These are phyloP conservation scores for Globisporangium paroecandrum DNA, from an alignment of 352 stramenopile genomes.

Conservation along the genomic window DNA sequence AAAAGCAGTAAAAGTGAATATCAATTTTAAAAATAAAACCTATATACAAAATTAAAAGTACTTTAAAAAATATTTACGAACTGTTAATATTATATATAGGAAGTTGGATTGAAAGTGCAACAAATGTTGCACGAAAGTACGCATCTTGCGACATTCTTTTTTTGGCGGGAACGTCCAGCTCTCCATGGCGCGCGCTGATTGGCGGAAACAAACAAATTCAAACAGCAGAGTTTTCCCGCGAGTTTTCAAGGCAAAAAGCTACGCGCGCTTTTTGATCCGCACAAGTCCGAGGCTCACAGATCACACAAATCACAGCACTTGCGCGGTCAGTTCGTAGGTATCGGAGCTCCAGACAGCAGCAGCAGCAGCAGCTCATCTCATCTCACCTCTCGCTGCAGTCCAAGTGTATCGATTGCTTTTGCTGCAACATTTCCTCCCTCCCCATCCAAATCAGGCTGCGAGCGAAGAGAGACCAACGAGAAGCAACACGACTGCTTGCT, in stretches of 20 bases:
- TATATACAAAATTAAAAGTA: too few relatives aligned
- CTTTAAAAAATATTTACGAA: too few relatives aligned
- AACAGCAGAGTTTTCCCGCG: slow-evolving; percentile 16
- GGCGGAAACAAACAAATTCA: slow-evolving; percentile 23
- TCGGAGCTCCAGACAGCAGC: neutral
- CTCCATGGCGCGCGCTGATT: slow-evolving; percentile 27
- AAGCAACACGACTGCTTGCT: neutral
- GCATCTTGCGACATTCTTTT: neutral
- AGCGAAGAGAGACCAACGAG: neutral
- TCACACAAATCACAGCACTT: slow-evolving; percentile 1
- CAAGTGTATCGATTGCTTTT: neutral
- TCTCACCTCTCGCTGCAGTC: neutral
- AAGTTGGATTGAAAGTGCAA: neutral
- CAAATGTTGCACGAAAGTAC: slow-evolving; percentile 11
- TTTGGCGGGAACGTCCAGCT: slow-evolving; percentile 7
- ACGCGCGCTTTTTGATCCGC: slow-evolving; percentile 15
- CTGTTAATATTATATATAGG: too few relatives aligned
- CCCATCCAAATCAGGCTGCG: neutral
- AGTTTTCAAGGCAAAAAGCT: slow-evolving; percentile 10
- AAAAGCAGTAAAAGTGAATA: too few relatives aligned
- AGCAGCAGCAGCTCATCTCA: neutral
- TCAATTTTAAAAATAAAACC: too few relatives aligned
- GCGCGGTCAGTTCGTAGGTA: slow-evolving; percentile 1
- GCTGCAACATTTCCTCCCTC: neutral
- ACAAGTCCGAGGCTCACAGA: slow-evolving; percentile 1